phyloP scores from a whole-genome alignment of 2,329 filamentous ascomycete species.

The Stylonectria norvegica region DNA sequence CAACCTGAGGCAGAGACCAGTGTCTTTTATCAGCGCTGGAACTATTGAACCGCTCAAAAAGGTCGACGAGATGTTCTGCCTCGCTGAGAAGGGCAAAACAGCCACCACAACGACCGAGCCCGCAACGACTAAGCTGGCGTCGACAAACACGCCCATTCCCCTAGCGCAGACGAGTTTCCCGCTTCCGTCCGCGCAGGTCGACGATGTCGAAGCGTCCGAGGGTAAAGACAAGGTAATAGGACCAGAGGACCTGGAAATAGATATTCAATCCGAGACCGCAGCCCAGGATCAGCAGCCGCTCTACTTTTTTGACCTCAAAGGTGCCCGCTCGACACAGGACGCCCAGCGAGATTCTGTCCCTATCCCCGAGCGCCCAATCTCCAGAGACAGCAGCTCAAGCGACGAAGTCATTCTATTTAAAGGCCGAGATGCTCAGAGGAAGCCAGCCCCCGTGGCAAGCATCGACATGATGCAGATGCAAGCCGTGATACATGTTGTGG shows the following conservation, averaged over 20 bases:
- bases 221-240: conserved; percentile 11
- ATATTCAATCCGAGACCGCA: conserved; percentile 10
- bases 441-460: conserved; percentile 14
- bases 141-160: neutral
- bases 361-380: conserved; percentile 18
- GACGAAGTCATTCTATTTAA: conserved; percentile 67
- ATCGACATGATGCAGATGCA: conserved; percentile 30
- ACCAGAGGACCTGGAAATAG: conserved; percentile 20
- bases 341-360: conserved; percentile 1
- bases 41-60: conserved; percentile 47
- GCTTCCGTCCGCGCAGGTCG: neutral
- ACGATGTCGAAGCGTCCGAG: neutral
- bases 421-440: conserved; percentile 43
- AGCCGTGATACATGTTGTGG: conserved; percentile 32
- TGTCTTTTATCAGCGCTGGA: conserved; percentile 54
- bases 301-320: conserved; percentile 40
- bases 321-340: conserved; percentile 19
- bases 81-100: conserved; percentile 15
- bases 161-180: neutral
- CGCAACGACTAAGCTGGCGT: neutral
- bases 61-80: conserved; percentile 31
- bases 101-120: neutral
- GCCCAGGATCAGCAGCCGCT: conserved; percentile 5
- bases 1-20: conserved; percentile 47
- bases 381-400: conserved; percentile 47